Conservation (phyloP, 129 eudicot species). For the Deinandra increscens region DNA sequence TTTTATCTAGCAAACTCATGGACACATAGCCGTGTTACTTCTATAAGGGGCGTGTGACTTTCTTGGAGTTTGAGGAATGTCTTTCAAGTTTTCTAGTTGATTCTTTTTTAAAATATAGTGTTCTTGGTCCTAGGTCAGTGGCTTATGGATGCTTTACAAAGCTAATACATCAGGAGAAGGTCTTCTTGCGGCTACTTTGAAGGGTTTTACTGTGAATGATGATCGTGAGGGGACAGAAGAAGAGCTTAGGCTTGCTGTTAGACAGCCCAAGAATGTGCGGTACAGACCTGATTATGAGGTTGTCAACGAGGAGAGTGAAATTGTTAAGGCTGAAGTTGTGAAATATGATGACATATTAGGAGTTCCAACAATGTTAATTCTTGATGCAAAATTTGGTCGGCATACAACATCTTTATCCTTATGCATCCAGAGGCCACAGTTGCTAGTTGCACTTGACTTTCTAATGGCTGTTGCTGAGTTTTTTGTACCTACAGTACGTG, state of each 20-base stretch:
- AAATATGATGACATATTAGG: constrained; percentile 34
- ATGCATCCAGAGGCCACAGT: constrained; percentile 84
- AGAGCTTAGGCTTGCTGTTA: constrained; percentile 80
- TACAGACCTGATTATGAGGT: constrained; percentile 36
- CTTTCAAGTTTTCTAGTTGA: neutral
- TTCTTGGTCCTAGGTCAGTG: constrained; percentile 60
- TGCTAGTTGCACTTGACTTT: constrained; percentile 98
- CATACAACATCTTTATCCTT: constrained; percentile 55
- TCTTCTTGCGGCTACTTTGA: constrained; percentile 73
- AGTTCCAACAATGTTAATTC: constrained; percentile 79
- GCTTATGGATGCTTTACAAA: constrained; percentile 89
- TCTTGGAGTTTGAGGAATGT: constrained; percentile 1
- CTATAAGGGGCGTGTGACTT: too few relatives aligned
- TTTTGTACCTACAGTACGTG: constrained; percentile 86
- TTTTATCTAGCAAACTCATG: too few relatives aligned
- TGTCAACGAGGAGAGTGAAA: constrained; percentile 32
- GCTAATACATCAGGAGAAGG: constrained; percentile 74
- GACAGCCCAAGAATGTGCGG: constrained; percentile 57
- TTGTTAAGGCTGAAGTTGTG: constrained; percentile 22
- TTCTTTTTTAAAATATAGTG: neutral
- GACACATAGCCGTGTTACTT: too few relatives aligned
- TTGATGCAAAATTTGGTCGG: constrained; percentile 72
- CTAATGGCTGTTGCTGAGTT: constrained; percentile 87
- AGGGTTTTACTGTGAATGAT: constrained; percentile 78
- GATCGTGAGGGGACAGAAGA: constrained; percentile 93